These are phyloP conservation scores for Fomitopsis betulina DNA, from an alignment of 1,284 basidiomycete species.

Conservation along the genomic window DNA sequence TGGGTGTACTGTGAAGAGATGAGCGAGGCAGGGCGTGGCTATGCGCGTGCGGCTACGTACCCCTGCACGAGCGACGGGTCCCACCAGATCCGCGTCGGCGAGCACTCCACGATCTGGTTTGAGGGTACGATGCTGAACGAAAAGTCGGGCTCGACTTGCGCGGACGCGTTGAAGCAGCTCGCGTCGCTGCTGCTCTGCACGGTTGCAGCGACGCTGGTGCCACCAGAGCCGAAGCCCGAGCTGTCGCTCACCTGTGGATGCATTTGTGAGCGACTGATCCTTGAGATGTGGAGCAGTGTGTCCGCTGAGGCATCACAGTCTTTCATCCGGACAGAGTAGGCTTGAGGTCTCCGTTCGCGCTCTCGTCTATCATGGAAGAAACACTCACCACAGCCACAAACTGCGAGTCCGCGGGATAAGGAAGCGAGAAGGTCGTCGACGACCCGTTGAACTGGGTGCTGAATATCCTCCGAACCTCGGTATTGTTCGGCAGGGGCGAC, in stretches of 20 bases:
- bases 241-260: conserved; percentile 60
- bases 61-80: conserved; percentile 45
- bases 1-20: conserved; percentile 39
- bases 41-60: conserved; percentile 30
- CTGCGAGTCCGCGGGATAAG: conserved; percentile 62
- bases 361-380: too few relatives aligned
- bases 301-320: too few relatives aligned
- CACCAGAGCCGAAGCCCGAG: conserved; percentile 66
- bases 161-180: conserved; percentile 54
- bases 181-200: conserved; percentile 47
- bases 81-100: conserved; percentile 60
- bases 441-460: conserved; percentile 46
- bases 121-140: conserved; percentile 55
- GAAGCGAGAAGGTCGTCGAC: conserved; percentile 51
- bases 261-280: background rate
- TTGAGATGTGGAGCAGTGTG: too few relatives aligned
- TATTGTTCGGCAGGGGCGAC: conserved; percentile 50
- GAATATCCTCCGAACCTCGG: conserved; percentile 62
- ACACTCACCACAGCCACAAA: conserved; percentile 71
- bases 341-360: too few relatives aligned
- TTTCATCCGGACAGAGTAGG: too few relatives aligned
- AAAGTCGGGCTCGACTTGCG: conserved; percentile 47
- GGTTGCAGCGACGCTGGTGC: conserved; percentile 60
- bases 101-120: conserved; percentile 61
- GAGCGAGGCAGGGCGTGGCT: background rate